phyloP scores from a whole-genome alignment of 257 asterid genomes.

The Jaltomata sinuosa region DNA sequence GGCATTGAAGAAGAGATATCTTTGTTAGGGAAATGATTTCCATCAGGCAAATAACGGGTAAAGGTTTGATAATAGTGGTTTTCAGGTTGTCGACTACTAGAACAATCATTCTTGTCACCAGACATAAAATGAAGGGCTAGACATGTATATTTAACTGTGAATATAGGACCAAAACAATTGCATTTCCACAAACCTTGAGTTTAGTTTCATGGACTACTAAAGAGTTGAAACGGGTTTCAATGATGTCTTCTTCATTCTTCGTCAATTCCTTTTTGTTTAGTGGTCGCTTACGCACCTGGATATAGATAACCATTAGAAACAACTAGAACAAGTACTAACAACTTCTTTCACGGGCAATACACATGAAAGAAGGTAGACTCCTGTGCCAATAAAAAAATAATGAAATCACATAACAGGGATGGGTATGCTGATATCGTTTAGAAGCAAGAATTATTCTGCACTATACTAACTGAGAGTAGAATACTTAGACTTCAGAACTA shows the following conservation, averaged over 20 bases:
- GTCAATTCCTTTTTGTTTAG: constrained; percentile 75
- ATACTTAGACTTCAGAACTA: neutral
- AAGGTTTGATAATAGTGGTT: neutral
- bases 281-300: constrained; percentile 92
- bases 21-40: neutral
- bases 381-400: neutral
- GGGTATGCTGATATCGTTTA: neutral
- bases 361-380: neutral
- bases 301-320: constrained; percentile 8
- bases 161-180: neutral
- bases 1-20: neutral
- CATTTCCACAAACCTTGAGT: constrained; percentile 51
- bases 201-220: constrained; percentile 81
- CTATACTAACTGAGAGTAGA: neutral
- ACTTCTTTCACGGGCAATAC: neutral
- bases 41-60: neutral
- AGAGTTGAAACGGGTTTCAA: constrained; percentile 64
- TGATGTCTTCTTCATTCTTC: constrained; percentile 88
- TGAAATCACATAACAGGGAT: neutral
- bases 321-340: neutral
- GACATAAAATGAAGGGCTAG: neutral
- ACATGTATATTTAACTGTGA: neutral
- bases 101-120: neutral
- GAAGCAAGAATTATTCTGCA: neutral
- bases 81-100: neutral